These are phyloP conservation scores for Aspergillus funiculosus DNA, from an alignment of 495 filamentous ascomycete genomes.

Conservation along the genomic window DNA sequence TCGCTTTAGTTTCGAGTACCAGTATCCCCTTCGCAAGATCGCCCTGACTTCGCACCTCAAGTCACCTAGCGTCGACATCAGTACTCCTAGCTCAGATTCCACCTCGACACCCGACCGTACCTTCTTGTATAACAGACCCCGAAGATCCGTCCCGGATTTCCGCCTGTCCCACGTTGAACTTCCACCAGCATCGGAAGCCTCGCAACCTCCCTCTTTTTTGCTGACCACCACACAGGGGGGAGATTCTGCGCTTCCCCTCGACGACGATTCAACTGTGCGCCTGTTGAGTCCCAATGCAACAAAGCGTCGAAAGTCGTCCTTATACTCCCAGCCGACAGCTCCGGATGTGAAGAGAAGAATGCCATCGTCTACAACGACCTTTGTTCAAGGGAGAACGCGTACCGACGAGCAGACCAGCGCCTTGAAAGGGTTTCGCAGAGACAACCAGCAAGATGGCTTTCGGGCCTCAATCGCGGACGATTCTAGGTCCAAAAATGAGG, in stretches of 20 bases:
- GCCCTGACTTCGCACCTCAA: slow-evolving; percentile 19
- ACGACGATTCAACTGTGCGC: slow-evolving; percentile 14
- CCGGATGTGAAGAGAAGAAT: slow-evolving; percentile 27
- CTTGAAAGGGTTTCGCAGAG: slow-evolving; percentile 23
- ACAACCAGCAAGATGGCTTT: slow-evolving; percentile 21
- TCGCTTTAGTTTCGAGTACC: slow-evolving; percentile 25
- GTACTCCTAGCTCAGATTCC: slow-evolving; percentile 6
- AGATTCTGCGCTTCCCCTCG: slow-evolving; percentile 15
- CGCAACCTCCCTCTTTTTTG: slow-evolving; percentile 11
- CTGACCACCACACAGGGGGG: slow-evolving; percentile 10
- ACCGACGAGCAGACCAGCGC: slow-evolving; percentile 28
- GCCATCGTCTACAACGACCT: slow-evolving; percentile 23
- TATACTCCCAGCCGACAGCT: slow-evolving; percentile 24
- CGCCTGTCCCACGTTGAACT: slow-evolving; percentile 14
- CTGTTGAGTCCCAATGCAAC: slow-evolving; percentile 31
- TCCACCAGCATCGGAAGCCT: slow-evolving; percentile 7
- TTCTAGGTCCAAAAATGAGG: slow-evolving; percentile 42
- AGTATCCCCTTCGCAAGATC: slow-evolving; percentile 21
- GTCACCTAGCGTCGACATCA: slow-evolving; percentile 15
- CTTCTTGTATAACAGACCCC: slow-evolving; percentile 19
- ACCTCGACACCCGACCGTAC: slow-evolving; percentile 16
- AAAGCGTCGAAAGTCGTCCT: slow-evolving; percentile 25
- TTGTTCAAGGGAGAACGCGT: slow-evolving; percentile 25
- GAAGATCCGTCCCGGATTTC: slow-evolving; percentile 20
- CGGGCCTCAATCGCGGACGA: slow-evolving; percentile 27